These are phyloP conservation scores for Peronospora belbahrii DNA, from an alignment of 352 stramenopile species.

Conservation along the genomic window DNA sequence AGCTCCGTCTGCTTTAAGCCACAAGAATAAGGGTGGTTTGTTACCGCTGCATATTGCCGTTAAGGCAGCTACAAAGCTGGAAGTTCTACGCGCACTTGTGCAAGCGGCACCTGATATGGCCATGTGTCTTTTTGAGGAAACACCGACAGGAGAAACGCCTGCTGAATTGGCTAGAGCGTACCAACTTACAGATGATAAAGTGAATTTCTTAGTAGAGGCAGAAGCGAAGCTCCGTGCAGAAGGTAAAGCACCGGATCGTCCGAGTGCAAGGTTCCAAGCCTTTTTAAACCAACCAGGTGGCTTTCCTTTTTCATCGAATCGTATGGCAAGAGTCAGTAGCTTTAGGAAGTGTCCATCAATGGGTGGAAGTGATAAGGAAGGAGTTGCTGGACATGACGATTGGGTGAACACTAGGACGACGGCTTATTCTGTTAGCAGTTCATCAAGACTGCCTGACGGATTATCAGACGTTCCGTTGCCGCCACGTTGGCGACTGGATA, in stretches of 20 bases:
- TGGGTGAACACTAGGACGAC: constrained; percentile 17
- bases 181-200: constrained; percentile 40
- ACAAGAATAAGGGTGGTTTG: constrained; percentile 73
- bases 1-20: constrained; percentile 36
- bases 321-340: constrained; percentile 25
- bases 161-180: constrained; percentile 52
- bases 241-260: constrained; percentile 39
- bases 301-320: constrained; percentile 19
- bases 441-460: constrained; percentile 25
- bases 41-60: constrained; percentile 77
- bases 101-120: constrained; percentile 31
- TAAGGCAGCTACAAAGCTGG: constrained; percentile 62
- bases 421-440: constrained; percentile 17
- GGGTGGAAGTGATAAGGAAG: constrained; percentile 11
- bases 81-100: constrained; percentile 55
- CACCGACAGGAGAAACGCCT: constrained; percentile 59
- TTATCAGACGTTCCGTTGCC: constrained; percentile 35
- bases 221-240: constrained; percentile 40
- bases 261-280: constrained; percentile 43
- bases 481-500: constrained; percentile 65
- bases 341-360: constrained; percentile 14
- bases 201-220: constrained; percentile 34
- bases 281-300: constrained; percentile 28
- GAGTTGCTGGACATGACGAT: constrained; percentile 10
- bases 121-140: constrained; percentile 52